A percentile compares a stretch with the other conserved stretches of the same genome.
phyloP scores from a whole-genome alignment of 2,329 filamentous ascomycete species.

The Ambrosiella beaveri region DNA sequence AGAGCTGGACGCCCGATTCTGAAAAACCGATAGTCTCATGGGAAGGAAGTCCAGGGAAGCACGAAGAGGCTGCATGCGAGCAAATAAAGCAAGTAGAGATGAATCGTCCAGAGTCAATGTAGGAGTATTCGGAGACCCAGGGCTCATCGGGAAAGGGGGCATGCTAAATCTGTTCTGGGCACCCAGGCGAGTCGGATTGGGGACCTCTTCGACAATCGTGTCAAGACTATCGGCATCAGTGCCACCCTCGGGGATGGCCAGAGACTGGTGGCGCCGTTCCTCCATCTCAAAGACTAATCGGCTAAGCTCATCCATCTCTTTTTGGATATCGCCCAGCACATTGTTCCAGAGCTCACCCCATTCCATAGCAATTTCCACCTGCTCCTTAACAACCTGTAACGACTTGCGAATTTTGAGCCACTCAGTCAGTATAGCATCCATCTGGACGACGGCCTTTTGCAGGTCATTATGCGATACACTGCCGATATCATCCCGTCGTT shows the following conservation, averaged over 20 bases:
- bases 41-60: conserved; percentile 91
- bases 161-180: conserved; percentile 47
- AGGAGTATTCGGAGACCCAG: conserved; percentile 39
- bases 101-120: conserved; percentile 61
- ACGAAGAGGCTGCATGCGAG: conserved; percentile 81
- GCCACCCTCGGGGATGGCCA: conserved; percentile 43
- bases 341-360: conserved; percentile 96
- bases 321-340: conserved; percentile 81
- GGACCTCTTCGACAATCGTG: conserved; percentile 81
- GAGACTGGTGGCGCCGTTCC: conserved; percentile 71
- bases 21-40: conserved; percentile 81
- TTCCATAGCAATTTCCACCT: conserved; percentile 95
- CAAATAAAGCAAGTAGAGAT: conserved; percentile 75
- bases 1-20: conserved; percentile 53
- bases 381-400: conserved; percentile 63
- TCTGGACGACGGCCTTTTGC: conserved; percentile 60
- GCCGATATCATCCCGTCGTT: conserved; percentile 58
- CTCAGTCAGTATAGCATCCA: conserved; percentile 70
- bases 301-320: conserved; percentile 64
- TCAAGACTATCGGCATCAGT: conserved; percentile 77
- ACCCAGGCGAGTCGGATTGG: conserved; percentile 31
- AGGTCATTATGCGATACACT: conserved; percentile 55
- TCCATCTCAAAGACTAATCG: conserved; percentile 94
- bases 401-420: conserved; percentile 71
- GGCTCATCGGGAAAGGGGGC: conserved; percentile 44